Base-by-base conservation (phyloP, 306 rosid species). In the Quercus engelmannii region DNA sequence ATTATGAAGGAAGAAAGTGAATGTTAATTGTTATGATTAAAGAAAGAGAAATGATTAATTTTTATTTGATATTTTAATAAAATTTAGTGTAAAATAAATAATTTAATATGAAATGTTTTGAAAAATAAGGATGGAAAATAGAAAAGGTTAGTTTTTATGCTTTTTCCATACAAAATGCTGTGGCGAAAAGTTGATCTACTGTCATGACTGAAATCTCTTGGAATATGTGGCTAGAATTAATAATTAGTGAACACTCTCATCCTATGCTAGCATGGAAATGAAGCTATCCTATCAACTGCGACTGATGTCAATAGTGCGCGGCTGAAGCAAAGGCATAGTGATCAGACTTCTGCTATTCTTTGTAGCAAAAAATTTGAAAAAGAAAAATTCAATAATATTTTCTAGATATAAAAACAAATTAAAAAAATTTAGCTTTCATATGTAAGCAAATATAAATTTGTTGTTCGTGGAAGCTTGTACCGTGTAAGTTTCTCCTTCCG, bases 281-380 rank as follows among this genome's bases (percentile, higher is more conserved):
- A 88, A 76, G 86, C 78, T 35, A 70, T 89, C 19, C 91, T 2
- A 26, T 87, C 6, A 97, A 94, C 28, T 78, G 98, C 97, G 46
- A 88, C 97, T 49, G 96, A 94, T 76, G 38, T 89, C 41, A 87
- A 91, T 85, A 97, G 98, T 74, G 86, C 97, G 80, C 90, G 94
- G 82, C 97, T 94, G 87, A 92, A 90, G 82, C 98, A 82, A 87
- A 92, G 97, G 85, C 85, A 86, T 91, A 90, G 87, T 31, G 64
- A 55, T 76, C 69, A 52, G 78, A 51, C 41, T 76, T 43, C 62
- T 23, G 64, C 65, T 19, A 75, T 78, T 78, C 54, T 63, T 33
- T 52, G 78, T 78, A 74, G 79, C 64, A 57, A 61, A 46, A 71
- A 23, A 14, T 28, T 35, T 78, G 68, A 82, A 79, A 80, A 87